Evolutionary conservation across 202 grass and related monocot genomes (phyloP).

Genomic region (Zoysia matrella): DNA sequence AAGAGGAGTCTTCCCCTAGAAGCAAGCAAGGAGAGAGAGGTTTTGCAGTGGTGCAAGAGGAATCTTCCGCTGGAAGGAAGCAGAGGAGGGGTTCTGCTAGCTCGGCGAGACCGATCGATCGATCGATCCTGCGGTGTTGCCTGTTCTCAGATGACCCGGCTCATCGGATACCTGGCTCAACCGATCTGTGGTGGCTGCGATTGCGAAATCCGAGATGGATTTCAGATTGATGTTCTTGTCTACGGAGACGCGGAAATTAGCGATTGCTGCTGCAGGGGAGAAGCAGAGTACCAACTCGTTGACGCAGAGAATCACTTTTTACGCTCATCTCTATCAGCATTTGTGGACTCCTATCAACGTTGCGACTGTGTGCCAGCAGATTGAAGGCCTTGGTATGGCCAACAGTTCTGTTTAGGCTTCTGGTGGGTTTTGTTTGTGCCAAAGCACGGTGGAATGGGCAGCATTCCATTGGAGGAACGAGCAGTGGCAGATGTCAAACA

Average conservation of each 20-base stretch:
- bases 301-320: neutral
- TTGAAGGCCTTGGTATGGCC: too few relatives aligned
- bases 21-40: conserved; percentile 13
- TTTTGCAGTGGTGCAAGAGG: neutral
- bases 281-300: neutral
- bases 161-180: too few relatives aligned
- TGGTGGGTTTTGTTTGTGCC: neutral
- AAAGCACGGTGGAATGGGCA: neutral
- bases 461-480: neutral
- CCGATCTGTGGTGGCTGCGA: neutral
- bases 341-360: neutral
- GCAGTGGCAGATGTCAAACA: neutral
- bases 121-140: neutral
- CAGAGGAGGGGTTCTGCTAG: neutral
- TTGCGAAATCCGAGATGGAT: neutral
- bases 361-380: neutral
- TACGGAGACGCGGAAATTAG: neutral
- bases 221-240: neutral
- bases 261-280: neutral
- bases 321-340: neutral
- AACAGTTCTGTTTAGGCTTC: neutral
- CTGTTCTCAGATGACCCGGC: neutral
- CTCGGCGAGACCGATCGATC: neutral
- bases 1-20: conserved; percentile 1
- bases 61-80: conserved; percentile 31